A percentile compares a stretch with the other conserved stretches of the same genome.
Conservation (phyloP, 495 filamentous ascomycete genomes). For the Aspergillus bertholletiae region DNA sequence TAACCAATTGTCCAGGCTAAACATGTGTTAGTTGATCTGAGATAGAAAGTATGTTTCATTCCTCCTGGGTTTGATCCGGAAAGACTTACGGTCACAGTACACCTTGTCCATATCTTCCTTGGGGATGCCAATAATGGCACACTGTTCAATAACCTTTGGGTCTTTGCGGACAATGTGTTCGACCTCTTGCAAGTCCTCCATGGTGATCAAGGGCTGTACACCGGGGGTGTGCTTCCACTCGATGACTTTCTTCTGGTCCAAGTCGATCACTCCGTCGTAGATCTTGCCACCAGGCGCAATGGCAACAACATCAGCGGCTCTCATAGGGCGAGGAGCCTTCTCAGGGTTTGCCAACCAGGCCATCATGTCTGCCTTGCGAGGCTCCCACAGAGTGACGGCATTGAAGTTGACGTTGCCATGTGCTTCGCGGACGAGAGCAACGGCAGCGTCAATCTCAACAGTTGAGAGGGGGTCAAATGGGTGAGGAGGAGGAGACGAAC, state of each 20-base stretch:
- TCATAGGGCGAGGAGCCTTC: slow-evolving; percentile 57
- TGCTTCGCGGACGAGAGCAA: slow-evolving; percentile 65
- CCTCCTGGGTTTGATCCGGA: no score
- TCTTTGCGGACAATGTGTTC: slow-evolving; percentile 77
- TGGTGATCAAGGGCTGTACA: slow-evolving; percentile 89
- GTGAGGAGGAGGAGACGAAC: slow-evolving; percentile 56
- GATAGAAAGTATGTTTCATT: no score
- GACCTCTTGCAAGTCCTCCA: slow-evolving; percentile 91
- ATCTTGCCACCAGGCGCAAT: slow-evolving; percentile 77
- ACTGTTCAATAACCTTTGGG: slow-evolving; percentile 90
- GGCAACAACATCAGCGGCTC: slow-evolving; percentile 82
- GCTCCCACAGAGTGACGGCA: slow-evolving; percentile 84
- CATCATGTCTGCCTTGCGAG: slow-evolving; percentile 82
- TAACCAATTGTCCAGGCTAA: slow-evolving; percentile 96
- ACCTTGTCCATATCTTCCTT: slow-evolving; percentile 87
- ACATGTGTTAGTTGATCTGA: slow-evolving; percentile 7
- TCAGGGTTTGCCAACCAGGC: slow-evolving; percentile 70
- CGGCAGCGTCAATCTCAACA: slow-evolving; percentile 72
- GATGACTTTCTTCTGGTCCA: slow-evolving; percentile 65
- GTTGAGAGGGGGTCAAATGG: slow-evolving; percentile 82
- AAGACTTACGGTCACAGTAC: slow-evolving; percentile 77
- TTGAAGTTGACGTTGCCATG: slow-evolving; percentile 79
- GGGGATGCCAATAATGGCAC: slow-evolving; percentile 80
- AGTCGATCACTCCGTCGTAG: slow-evolving; percentile 80
- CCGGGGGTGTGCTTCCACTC: slow-evolving; percentile 75